Base-by-base conservation (phyloP, 1,139 yeast species). In the Nakaseomyces kungkrabaensis region DNA sequence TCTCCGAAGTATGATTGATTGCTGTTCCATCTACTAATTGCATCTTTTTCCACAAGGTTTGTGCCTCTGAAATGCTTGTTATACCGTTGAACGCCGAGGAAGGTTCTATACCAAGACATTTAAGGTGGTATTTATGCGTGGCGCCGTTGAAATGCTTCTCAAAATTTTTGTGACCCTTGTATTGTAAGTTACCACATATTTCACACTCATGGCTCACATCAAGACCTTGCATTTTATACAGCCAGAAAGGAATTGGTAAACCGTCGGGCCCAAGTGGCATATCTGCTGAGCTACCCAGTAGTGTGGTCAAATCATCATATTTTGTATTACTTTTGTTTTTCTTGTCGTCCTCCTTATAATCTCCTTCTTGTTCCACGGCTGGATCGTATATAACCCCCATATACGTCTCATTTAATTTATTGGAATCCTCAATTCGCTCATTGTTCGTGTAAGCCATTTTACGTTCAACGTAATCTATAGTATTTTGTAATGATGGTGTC, bases 231-330 rank as follows among this genome's bases (percentile, higher is more conserved):
- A 89, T 72, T 64, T 90, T 92, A 74, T 81, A 90, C 31, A 92
- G 71, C 99, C 99, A 92, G 52, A 75, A 80, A 1, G 98, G 98
- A 38, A 92, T 88, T 0, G 97, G 97, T 41, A 77, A 77, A 0
- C 97, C 97, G 66, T 90, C 96, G 36, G 87, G 77, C 0, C 96
- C 97, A 1, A 87, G 55, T 0, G 96, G 96, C 50, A 87, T 67
- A 53, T 83, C 79, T 51, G 79, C 72, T 5, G 83, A 79, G 49
- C 71, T 72, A 33, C 56, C 60, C 4, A 56, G 56, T 4, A 55
- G 54, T 3, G 56, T 63, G 8, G 58, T 65, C 10, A 56, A 61
- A 17, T 58, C 62, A 29, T 60, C 63, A 13, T 53, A 60, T 5
- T 48, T 55, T 17, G 22, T 17, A 7, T 50, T 9, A 17, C 11